A percentile compares a stretch with the other conserved stretches of the same genome.
Evolutionary conservation across 345 rosid genomes (phyloP).

Genomic region (Euphorbia pulcherrima): DNA sequence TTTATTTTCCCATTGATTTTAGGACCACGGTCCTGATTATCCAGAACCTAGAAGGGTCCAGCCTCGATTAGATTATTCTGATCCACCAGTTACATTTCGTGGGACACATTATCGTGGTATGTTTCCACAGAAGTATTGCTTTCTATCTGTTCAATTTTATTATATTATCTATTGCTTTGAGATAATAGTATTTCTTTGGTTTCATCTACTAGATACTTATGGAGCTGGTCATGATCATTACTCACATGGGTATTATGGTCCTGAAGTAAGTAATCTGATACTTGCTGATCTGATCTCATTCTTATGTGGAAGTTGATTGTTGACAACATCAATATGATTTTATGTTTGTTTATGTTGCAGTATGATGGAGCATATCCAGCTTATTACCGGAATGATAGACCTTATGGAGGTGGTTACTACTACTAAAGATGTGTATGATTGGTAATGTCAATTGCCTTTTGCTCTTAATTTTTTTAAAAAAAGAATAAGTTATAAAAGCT

Average conservation of each 20-base stretch:
- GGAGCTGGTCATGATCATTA: slow-evolving; percentile 36
- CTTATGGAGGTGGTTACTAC: slow-evolving; percentile 47
- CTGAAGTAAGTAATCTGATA: slow-evolving; percentile 41
- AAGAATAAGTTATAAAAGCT: slow-evolving; percentile 8
- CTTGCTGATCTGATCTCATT: slow-evolving; percentile 13
- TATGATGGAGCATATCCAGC: slow-evolving; percentile 34
- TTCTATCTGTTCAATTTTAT: slow-evolving; percentile 6
- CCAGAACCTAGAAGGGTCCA: slow-evolving; percentile 41
- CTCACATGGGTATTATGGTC: slow-evolving; percentile 39
- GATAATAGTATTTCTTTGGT: slow-evolving; percentile 15
- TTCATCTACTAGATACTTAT: slow-evolving; percentile 38
- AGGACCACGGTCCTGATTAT: slow-evolving; percentile 51
- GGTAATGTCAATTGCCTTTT: slow-evolving; percentile 28
- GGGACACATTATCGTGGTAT: slow-evolving; percentile 45
- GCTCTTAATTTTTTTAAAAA: neutral
- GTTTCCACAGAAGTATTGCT: neutral
- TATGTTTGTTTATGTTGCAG: slow-evolving; percentile 32
- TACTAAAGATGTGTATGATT: slow-evolving; percentile 23
- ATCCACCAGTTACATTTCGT: slow-evolving; percentile 32
- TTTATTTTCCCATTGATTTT: slow-evolving; percentile 16
- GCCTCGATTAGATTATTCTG: slow-evolving; percentile 42
- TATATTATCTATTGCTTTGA: slow-evolving; percentile 2
- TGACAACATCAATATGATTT: slow-evolving; percentile 10
- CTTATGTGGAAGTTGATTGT: slow-evolving; percentile 7
- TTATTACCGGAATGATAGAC: slow-evolving; percentile 35